Evolutionary conservation across 179 eudicot species (phyloP), one percentile per base, ranked within the genome.

Genomic region (Carnegiea gigantea): DNA sequence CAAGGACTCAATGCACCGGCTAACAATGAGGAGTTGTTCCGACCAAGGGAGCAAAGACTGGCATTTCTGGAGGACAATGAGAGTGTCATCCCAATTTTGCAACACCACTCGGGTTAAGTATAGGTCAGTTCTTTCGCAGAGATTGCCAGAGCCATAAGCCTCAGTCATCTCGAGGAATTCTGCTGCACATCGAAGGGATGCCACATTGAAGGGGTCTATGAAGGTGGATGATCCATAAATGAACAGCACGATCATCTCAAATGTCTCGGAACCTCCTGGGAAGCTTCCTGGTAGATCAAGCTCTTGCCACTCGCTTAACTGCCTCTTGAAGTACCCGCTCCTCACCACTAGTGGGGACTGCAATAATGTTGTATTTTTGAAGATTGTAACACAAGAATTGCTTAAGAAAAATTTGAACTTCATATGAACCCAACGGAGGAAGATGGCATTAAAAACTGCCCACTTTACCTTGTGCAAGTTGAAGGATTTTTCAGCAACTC

Each of bases 191-290:
- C 95, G 79, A 10, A 95, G 82, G 67, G 97, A 81, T 20, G 92
- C 98, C 4, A 94, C 95, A 26, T 95, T 95, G 85, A 90, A 90
- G 6, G 99, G 94, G 79, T 94, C 93, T 15, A 94, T 92, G 73
- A 91, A 84, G 9, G 95, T 90, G 64, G 96, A 89, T 7, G 98
- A 92, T 15, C 97, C 93, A 30, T 95, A 95, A 60, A 95, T 90
- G 90, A 95, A 94, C 78, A 95, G 93, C 43, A 92, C 92, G 57
- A 94, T 92, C 95, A 90, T 92, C 89, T 94, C 97, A 36, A 95
- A 95, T 77, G 95, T 90, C 64, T 94, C 95, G 0, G 95, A 64
- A 49, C 99, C 99, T 62, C 99, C 98, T 2, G 99, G 99, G 81
- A 95, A 94, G 83, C 87, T 73, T 26, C 81, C 40, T 8, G 98